A percentile compares a stretch with the other conserved stretches of the same genome.
These are phyloP conservation scores for Chytridium lagenaria DNA, from an alignment of 371 early-diverging fungal genomes.

Conservation along the genomic window DNA sequence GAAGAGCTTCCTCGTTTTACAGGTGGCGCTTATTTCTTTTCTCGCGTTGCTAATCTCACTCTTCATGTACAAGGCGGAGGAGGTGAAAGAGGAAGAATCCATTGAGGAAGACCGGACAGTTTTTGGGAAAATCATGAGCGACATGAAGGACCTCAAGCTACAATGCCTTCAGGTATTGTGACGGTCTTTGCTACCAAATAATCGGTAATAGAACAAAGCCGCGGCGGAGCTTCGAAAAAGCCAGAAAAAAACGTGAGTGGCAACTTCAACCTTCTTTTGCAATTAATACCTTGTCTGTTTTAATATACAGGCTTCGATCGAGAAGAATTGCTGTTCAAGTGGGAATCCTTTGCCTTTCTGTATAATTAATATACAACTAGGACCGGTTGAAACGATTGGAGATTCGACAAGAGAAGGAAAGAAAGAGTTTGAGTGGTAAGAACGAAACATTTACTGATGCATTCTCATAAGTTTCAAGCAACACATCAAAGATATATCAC, in stretches of 20 bases:
- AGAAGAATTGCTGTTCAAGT: no score
- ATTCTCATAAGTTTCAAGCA: neutral
- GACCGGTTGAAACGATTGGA: slow-evolving; percentile 26
- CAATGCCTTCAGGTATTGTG: slow-evolving; percentile 23
- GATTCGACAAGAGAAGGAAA: slow-evolving; percentile 32
- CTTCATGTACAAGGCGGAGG: slow-evolving; percentile 15
- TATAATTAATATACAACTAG: no score
- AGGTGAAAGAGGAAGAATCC: slow-evolving; percentile 20
- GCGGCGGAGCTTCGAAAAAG: slow-evolving; percentile 34
- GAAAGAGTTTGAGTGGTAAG: slow-evolving; percentile 2
- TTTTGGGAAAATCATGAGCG: slow-evolving; percentile 31
- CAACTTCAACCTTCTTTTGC: no score
- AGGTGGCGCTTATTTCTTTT: neutral
- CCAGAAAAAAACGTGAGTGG: slow-evolving; percentile 31
- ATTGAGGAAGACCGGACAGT: slow-evolving; percentile 34
- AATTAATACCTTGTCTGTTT: no score
- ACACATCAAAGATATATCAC: slow-evolving; percentile 27
- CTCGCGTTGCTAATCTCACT: neutral
- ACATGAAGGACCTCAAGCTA: slow-evolving; percentile 35
- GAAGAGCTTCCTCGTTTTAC: slow-evolving; percentile 21
- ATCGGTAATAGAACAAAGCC: slow-evolving; percentile 29
- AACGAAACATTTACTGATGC: neutral
- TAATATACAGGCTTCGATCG: no score
- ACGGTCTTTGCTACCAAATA: neutral
- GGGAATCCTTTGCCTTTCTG: no score